A percentile compares a stretch with the other conserved stretches of the same genome.
These are phyloP conservation scores for Gilbertella persicaria DNA, from an alignment of 371 early-diverging fungal genomes.

Conservation along the genomic window DNA sequence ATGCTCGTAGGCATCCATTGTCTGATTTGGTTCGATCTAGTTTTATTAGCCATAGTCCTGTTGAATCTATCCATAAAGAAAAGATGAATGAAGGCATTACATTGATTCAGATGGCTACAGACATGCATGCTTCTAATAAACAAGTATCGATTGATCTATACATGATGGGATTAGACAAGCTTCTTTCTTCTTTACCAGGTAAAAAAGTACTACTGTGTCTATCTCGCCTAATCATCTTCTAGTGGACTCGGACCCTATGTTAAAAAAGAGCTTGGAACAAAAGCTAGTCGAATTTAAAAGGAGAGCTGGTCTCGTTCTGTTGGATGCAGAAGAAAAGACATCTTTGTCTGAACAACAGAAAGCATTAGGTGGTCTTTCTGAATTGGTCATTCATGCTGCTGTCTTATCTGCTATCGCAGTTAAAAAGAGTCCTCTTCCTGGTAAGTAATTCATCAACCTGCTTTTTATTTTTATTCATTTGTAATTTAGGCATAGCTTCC, in stretches of 20 bases:
- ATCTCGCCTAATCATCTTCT: not conserved
- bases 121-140: slow-evolving; percentile 41
- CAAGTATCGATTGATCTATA: slow-evolving; percentile 54
- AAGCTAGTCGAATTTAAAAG: slow-evolving; percentile 38
- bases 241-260: slow-evolving; percentile 51
- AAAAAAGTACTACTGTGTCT: slow-evolving; percentile 11
- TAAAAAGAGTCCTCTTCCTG: slow-evolving; percentile 64
- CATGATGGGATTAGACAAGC: slow-evolving; percentile 52
- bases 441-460: slow-evolving; percentile 13
- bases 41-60: not conserved
- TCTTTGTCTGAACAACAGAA: slow-evolving; percentile 11
- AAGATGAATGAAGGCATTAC: slow-evolving; percentile 51
- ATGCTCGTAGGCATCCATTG: too few relatives aligned
- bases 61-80: slow-evolving; percentile 25
- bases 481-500: slow-evolving; percentile 14
- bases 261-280: slow-evolving; percentile 42
- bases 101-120: slow-evolving; percentile 50
- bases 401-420: slow-evolving; percentile 58
- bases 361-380: slow-evolving; percentile 29
- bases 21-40: too few relatives aligned
- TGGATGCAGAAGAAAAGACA: slow-evolving; percentile 4
- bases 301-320: slow-evolving; percentile 21
- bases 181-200: slow-evolving; percentile 56
- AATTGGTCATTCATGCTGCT: slow-evolving; percentile 55
- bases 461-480: not conserved